Conservation (phyloP, 768 basidiomycete species). For the Porphyrellus cyaneotinctus region DNA sequence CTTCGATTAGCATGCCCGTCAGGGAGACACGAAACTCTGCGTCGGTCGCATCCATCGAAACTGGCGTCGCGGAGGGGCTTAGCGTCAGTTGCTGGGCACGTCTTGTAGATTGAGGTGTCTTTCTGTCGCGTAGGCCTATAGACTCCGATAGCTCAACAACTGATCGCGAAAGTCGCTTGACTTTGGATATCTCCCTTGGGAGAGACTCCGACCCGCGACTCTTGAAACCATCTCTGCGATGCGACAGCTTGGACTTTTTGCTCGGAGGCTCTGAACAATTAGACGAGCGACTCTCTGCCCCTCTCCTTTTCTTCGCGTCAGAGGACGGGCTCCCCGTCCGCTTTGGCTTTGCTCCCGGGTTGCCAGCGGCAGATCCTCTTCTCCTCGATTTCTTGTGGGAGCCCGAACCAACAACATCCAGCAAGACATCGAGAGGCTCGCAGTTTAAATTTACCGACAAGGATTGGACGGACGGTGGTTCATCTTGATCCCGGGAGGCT, state of each 20-base stretch:
- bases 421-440: not conserved
- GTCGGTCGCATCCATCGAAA: slow-evolving; percentile 13
- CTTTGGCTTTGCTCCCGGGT: slow-evolving; percentile 2
- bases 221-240: not conserved
- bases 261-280: slow-evolving; percentile 11
- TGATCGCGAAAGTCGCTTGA: slow-evolving; percentile 7
- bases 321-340: not conserved
- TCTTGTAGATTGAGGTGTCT: not conserved
- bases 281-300: not conserved
- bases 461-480: not conserved
- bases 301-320: not conserved
- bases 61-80: not conserved
- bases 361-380: not conserved
- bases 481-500: not conserved
- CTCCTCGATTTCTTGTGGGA: slow-evolving; percentile 4
- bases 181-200: not conserved
- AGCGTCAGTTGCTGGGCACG: not conserved
- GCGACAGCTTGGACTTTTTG: slow-evolving; percentile 22
- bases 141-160: slow-evolving; percentile 2
- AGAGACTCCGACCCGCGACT: not conserved
- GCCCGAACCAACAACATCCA: not conserved
- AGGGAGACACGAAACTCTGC: slow-evolving; percentile 40
- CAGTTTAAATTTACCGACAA: not conserved
- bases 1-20: slow-evolving; percentile 66
- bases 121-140: not conserved